Conservation (phyloP, 2,329 filamentous ascomycete genomes). For the Exophiala sp. region DNA sequence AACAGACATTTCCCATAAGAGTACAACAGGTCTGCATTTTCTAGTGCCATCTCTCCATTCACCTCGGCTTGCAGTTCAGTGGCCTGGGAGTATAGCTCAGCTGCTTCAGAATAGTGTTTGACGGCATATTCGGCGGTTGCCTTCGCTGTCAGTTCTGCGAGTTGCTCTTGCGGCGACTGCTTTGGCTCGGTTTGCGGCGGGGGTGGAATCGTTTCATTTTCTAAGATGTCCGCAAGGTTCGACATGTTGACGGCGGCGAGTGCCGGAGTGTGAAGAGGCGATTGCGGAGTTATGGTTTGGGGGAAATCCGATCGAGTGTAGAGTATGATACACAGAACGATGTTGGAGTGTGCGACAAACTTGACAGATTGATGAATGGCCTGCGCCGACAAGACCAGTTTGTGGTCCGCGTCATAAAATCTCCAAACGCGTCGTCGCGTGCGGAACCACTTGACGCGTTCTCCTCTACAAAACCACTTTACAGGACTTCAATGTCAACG, state of each 20-base stretch:
- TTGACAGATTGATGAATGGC: background rate
- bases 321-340: background rate
- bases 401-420: background rate
- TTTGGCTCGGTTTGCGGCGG: constrained; percentile 2
- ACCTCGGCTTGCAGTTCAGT: constrained; percentile 85
- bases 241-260: constrained; percentile 17
- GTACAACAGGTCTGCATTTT: constrained; percentile 92
- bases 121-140: constrained; percentile 82
- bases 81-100: constrained; percentile 83
- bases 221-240: constrained; percentile 12
- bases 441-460: constrained; percentile 13
- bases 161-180: constrained; percentile 52
- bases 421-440: constrained; percentile 10
- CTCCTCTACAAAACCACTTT: constrained; percentile 1
- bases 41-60: constrained; percentile 85
- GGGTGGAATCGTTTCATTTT: constrained; percentile 17
- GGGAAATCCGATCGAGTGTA: background rate
- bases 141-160: constrained; percentile 74
- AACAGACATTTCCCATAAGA: constrained; percentile 91
- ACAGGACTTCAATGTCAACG: background rate
- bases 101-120: constrained; percentile 81
- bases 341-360: constrained; percentile 1
- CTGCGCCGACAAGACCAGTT: background rate
- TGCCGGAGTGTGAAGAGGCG: background rate
- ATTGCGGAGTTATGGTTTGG: background rate